These are phyloP conservation scores for Isoetes taiwanensis DNA, from an alignment of 75 land plant genomes.

Conservation along the genomic window DNA sequence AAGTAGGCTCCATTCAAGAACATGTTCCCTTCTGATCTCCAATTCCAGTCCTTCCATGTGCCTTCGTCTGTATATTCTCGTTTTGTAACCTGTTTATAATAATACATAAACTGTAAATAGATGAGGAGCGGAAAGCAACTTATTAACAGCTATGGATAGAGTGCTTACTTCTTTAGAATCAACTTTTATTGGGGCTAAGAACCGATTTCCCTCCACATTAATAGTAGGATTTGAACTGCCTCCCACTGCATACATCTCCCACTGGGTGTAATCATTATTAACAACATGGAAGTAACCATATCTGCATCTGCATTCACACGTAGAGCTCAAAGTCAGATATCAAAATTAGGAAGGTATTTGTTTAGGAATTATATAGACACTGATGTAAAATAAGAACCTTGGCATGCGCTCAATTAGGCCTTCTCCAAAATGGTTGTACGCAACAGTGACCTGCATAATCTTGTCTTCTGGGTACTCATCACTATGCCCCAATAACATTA, in stretches of 20 bases:
- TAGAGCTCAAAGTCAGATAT: no score
- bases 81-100: no score
- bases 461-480: neutral
- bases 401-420: slow-evolving; percentile 5
- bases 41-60: no score
- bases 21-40: no score
- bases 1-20: no score
- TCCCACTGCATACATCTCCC: slow-evolving; percentile 5
- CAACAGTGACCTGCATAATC: neutral
- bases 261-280: neutral
- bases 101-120: no score
- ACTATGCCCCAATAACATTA: neutral
- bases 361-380: neutral
- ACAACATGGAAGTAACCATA: slow-evolving; percentile 7
- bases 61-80: no score
- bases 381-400: neutral
- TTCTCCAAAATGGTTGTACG: neutral
- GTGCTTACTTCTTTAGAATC: slow-evolving; percentile 45
- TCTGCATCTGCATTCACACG: neutral
- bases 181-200: slow-evolving; percentile 28
- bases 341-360: neutral
- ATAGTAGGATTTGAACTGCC: neutral
- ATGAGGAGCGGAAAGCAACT: no score
- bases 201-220: no score
- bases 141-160: no score